Conservation (phyloP, 768 basidiomycete species). For the Tylopilus plumbeoviolaceoides region DNA sequence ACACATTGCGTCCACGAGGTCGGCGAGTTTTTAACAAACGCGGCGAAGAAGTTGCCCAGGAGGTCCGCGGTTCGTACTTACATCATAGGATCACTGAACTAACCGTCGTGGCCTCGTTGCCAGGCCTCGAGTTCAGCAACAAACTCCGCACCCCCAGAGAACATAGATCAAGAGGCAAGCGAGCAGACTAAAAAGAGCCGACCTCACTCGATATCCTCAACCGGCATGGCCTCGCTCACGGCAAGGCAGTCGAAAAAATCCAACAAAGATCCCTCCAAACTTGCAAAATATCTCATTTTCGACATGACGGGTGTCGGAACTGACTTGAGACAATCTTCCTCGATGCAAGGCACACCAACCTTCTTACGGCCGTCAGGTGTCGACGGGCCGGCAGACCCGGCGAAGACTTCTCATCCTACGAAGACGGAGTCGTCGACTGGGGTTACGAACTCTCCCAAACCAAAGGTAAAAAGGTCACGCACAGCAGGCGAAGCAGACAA, state of each 20-base stretch:
- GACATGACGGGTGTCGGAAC: constrained; percentile 46
- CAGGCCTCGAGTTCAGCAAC: constrained; percentile 16
- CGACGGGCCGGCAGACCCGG: constrained; percentile 14
- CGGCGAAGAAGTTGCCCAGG: constrained; percentile 41
- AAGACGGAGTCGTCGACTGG: constrained; percentile 7
- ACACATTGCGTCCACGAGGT: constrained; percentile 37
- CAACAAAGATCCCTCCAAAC: constrained; percentile 28
- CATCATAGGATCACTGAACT: constrained; percentile 16
- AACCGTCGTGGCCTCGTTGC: constrained; percentile 14
- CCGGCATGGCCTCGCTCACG: constrained; percentile 2
- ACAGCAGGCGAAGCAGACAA: constrained; percentile 14
- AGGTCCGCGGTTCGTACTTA: constrained; percentile 21
- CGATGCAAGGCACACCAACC: constrained; percentile 5
- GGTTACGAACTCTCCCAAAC: constrained; percentile 4
- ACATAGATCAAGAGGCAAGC: constrained; percentile 19
- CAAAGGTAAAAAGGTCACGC: constrained; percentile 24
- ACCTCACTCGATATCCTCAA: constrained; percentile 24
- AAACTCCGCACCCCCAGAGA: constrained; percentile 5
- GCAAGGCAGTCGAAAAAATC: constrained; percentile 17
- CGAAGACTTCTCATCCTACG: constrained; percentile 6
- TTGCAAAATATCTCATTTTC: constrained; percentile 44
- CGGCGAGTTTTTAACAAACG: constrained; percentile 49
- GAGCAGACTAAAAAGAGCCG: constrained; percentile 17
- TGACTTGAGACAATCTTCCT: constrained; percentile 39
- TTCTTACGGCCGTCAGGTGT: constrained; percentile 24